Base-by-base conservation (phyloP, 345 rosid genomes). In the Carallia pectinifolia region DNA sequence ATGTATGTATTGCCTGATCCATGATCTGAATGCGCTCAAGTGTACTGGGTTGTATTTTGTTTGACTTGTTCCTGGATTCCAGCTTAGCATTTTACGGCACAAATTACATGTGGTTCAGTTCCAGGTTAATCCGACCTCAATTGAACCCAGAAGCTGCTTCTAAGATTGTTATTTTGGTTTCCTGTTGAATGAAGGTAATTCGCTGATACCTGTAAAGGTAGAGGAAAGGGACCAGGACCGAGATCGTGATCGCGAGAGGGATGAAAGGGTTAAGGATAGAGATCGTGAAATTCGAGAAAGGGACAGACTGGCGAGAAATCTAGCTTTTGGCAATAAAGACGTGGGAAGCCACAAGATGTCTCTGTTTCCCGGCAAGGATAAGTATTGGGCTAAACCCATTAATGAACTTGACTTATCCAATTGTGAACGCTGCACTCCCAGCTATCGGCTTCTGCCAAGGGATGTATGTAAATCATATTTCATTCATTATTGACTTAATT, bases 391-490 rank as follows among this genome's bases (percentile, higher is more conserved):
- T 62, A 96, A 96, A 62, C 91, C 99, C 64, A 89, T 95, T 68
- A 90, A 87, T 67, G 99, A 95, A 77, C 94, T 95, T 68, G 98
- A 95, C 82, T 88, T 92, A 44, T 92, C 98, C 8, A 88, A 96
- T 80, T 92, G 98, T 80, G 98, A 92, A 80, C 87, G 88, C 34
- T 92, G 99, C 85, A 90, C 97, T 72, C 98, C 99, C 76, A 96
- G 99, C 70, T 95, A 95, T 79, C 91, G 99, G 39, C 90, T 92
- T 73, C 91, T 95, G 67, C 99, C 99, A 64, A 88, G 87, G 76
- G 87, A 83, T 82, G 99, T 95, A 81, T 53, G 89, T 55, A 54
- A 55, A 36, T 38, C 39, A 40, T 50, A 19, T 76, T 16, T 44
- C 55, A 17, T 62, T 39, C 44, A 29, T 19, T 48, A 48, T 71